phyloP scores from a whole-genome alignment of 1,139 yeast species.

The Suhomyces bolitotheri region DNA sequence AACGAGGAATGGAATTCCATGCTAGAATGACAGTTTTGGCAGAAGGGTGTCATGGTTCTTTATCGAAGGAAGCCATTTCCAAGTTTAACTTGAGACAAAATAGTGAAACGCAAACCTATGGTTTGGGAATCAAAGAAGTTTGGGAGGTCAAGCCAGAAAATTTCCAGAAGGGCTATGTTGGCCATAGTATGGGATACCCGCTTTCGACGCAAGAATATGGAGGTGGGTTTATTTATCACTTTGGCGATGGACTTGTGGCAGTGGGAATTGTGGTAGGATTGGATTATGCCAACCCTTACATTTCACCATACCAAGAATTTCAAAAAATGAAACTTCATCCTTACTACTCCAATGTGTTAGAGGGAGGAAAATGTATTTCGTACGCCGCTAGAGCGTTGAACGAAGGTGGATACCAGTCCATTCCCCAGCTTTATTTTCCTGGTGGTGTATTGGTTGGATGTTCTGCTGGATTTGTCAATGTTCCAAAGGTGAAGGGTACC shows the following conservation, averaged over 20 bases:
- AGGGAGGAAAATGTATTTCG: slow-evolving; percentile 89
- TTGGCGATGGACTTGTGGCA: slow-evolving; percentile 87
- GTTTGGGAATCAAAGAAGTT: slow-evolving; percentile 91
- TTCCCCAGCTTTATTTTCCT: slow-evolving; percentile 87
- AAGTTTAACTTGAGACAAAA: slow-evolving; percentile 68
- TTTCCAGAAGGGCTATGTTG: slow-evolving; percentile 78
- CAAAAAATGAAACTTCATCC: slow-evolving; percentile 94
- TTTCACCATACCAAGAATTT: slow-evolving; percentile 94
- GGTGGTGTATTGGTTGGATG: slow-evolving; percentile 96
- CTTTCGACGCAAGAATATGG: slow-evolving; percentile 74
- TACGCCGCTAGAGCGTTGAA: slow-evolving; percentile 95
- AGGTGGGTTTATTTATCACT: slow-evolving; percentile 96
- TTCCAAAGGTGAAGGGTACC: slow-evolving; percentile 96
- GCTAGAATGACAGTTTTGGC: slow-evolving; percentile 86
- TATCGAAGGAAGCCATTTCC: slow-evolving; percentile 72
- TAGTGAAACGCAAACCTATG: slow-evolving; percentile 83
- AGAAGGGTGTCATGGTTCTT: slow-evolving; percentile 96
- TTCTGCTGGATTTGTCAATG: slow-evolving; percentile 94
- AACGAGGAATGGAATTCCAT: slow-evolving; percentile 95
- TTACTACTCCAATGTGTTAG: slow-evolving; percentile 67
- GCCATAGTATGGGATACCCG: slow-evolving; percentile 92
- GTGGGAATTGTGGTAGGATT: slow-evolving; percentile 91
- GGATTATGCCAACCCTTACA: slow-evolving; percentile 90
- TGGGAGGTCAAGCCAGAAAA: slow-evolving; percentile 94
- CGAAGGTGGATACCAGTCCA: slow-evolving; percentile 93